A percentile compares a stretch with the other conserved stretches of the same genome.
Evolutionary conservation across 805 yeast species (phyloP).

Genomic region (Wickerhamiella siamensis): DNA sequence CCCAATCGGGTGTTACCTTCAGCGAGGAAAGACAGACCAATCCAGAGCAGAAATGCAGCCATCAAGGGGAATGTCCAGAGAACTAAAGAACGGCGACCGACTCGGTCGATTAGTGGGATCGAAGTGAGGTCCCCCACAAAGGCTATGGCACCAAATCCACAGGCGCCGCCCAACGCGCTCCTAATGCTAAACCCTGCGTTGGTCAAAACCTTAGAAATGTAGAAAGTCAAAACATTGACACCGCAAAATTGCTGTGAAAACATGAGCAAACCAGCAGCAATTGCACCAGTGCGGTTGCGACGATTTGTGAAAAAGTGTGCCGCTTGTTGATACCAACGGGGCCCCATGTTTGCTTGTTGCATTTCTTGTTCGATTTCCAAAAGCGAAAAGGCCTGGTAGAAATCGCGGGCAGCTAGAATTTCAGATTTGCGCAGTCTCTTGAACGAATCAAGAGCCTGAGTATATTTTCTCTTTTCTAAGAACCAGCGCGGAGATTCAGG

Average conservation of each 20-base stretch:
- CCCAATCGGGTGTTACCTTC: slow-evolving; percentile 39
- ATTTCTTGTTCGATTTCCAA: slow-evolving; percentile 25
- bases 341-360: background rate
- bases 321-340: slow-evolving; percentile 1
- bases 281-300: slow-evolving; percentile 67
- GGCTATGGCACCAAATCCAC: slow-evolving; percentile 74
- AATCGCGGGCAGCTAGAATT: slow-evolving; percentile 47
- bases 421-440: slow-evolving; percentile 30
- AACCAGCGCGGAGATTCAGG: slow-evolving; percentile 74
- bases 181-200: background rate
- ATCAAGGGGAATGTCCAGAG: slow-evolving; percentile 44
- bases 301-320: slow-evolving; percentile 31
- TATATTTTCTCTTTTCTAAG: slow-evolving; percentile 35
- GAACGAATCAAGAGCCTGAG: slow-evolving; percentile 37
- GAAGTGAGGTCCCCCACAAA: slow-evolving; percentile 72
- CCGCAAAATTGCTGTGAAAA: slow-evolving; percentile 87
- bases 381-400: slow-evolving; percentile 40
- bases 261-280: slow-evolving; percentile 68
- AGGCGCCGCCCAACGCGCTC: slow-evolving; percentile 38
- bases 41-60: slow-evolving; percentile 35
- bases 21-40: slow-evolving; percentile 54
- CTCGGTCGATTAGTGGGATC: slow-evolving; percentile 56
- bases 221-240: slow-evolving; percentile 72
- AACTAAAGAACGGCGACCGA: slow-evolving; percentile 52
- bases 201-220: slow-evolving; percentile 45